phyloP scores from a whole-genome alignment of 306 rosid species.

The Cucurbita argyrosperma region DNA sequence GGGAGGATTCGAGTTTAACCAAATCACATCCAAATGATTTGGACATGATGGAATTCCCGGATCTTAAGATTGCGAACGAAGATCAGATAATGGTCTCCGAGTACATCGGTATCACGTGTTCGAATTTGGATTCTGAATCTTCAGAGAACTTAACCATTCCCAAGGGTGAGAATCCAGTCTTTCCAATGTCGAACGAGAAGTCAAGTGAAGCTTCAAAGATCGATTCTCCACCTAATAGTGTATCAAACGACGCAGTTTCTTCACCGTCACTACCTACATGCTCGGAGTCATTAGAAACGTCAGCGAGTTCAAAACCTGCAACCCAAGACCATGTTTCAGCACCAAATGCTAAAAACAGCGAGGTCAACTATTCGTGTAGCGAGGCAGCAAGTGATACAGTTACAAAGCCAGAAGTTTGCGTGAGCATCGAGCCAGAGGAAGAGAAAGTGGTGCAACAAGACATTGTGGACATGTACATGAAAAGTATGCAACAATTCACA shows the following conservation, averaged over 20 bases:
- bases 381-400: slow-evolving; percentile 25
- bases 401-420: slow-evolving; percentile 33
- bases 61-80: slow-evolving; percentile 65
- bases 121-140: slow-evolving; percentile 40
- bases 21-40: slow-evolving; percentile 41
- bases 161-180: slow-evolving; percentile 26
- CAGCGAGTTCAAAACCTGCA: slow-evolving; percentile 19
- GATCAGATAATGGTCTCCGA: slow-evolving; percentile 83
- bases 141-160: slow-evolving; percentile 38
- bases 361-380: slow-evolving; percentile 19
- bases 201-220: slow-evolving; percentile 32
- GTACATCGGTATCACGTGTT: slow-evolving; percentile 51
- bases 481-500: no score
- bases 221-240: slow-evolving; percentile 55
- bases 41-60: slow-evolving; percentile 77
- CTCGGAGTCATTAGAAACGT: slow-evolving; percentile 33
- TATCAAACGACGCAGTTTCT: slow-evolving; percentile 41
- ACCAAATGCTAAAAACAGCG: slow-evolving; percentile 18
- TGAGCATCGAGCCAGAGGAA: slow-evolving; percentile 8
- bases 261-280: slow-evolving; percentile 15
- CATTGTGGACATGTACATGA: no score
- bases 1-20: slow-evolving; percentile 23
- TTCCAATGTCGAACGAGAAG: slow-evolving; percentile 11
- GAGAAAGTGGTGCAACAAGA: no score
- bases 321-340: slow-evolving; percentile 25